Percentiles rank a stretch among this genome's conserved stretches.
These are phyloP conservation scores for Ophiostoma sp. DNA, from an alignment of 2,329 filamentous ascomycete genomes.

Conservation along the genomic window DNA sequence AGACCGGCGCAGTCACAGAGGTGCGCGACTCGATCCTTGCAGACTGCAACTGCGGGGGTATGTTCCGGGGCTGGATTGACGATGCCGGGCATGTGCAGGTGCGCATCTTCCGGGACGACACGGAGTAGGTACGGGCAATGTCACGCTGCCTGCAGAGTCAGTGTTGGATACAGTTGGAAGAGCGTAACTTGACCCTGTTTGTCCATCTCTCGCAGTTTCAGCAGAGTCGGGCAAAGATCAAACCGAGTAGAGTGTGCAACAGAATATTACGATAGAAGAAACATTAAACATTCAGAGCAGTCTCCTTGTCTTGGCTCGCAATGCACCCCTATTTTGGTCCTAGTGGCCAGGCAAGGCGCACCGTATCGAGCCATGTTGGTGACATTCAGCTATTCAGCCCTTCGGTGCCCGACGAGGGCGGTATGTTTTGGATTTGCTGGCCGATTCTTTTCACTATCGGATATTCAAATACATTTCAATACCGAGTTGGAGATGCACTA, in stretches of 20 bases:
- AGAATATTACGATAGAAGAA: background rate
- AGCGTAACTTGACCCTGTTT: background rate
- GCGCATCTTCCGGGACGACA: constrained; percentile 48
- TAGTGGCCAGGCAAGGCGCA: background rate
- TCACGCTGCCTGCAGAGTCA: no score
- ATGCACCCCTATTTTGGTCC: background rate
- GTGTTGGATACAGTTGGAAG: no score
- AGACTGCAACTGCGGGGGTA: constrained; percentile 80
- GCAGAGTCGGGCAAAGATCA: background rate
- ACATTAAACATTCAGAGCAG: background rate
- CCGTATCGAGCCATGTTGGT: background rate
- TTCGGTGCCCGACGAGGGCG: background rate
- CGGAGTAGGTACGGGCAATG: background rate
- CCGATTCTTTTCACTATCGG: background rate
- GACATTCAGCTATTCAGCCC: background rate
- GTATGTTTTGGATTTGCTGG: background rate
- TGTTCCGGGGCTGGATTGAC: constrained; percentile 77
- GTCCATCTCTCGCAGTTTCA: background rate
- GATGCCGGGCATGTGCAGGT: constrained; percentile 53
- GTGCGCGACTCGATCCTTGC: constrained; percentile 55
- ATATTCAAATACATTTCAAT: background rate
- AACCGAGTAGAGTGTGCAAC: background rate
- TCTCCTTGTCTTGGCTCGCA: background rate
- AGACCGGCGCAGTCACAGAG: constrained; percentile 40
- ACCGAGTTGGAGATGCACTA: background rate